These are phyloP conservation scores for Tricharina praecox DNA, from an alignment of 495 filamentous ascomycete genomes.

Conservation along the genomic window DNA sequence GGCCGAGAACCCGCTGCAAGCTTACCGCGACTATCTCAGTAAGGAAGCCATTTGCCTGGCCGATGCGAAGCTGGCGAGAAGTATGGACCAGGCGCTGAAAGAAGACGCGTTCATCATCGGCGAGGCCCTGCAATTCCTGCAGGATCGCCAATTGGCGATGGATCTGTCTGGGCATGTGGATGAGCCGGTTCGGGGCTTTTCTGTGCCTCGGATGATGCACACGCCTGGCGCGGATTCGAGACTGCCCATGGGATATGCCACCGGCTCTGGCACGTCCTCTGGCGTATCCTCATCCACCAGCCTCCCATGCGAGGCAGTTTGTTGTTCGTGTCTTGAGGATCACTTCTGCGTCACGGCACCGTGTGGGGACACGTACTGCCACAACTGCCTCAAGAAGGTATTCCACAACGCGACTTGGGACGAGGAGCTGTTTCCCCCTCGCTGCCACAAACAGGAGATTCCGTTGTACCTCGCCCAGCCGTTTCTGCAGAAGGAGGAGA, in stretches of 20 bases:
- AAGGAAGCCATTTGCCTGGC: not conserved
- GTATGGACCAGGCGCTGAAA: constrained; percentile 12
- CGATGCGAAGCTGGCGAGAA: constrained; percentile 10
- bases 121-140: not conserved
- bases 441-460: constrained; percentile 31
- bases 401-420: constrained; percentile 16
- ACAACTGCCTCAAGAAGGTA: constrained; percentile 14
- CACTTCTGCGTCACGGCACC: constrained; percentile 1
- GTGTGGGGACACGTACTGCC: constrained; percentile 17
- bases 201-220: not conserved
- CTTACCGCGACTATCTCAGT: constrained; percentile 12
- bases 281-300: not conserved
- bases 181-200: not conserved
- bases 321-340: constrained; percentile 12
- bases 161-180: constrained; percentile 3
- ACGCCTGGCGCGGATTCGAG: not conserved
- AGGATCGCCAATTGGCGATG: constrained; percentile 11
- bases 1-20: constrained; percentile 11
- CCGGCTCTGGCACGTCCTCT: not conserved
- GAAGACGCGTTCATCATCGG: constrained; percentile 6
- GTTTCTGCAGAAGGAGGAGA: constrained; percentile 22
- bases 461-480: constrained; percentile 20
- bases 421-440: constrained; percentile 30
- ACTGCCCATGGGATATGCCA: not conserved
- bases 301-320: not conserved